Conservation (phyloP, 768 basidiomycete species). For the Phaeolepiota aurea region DNA sequence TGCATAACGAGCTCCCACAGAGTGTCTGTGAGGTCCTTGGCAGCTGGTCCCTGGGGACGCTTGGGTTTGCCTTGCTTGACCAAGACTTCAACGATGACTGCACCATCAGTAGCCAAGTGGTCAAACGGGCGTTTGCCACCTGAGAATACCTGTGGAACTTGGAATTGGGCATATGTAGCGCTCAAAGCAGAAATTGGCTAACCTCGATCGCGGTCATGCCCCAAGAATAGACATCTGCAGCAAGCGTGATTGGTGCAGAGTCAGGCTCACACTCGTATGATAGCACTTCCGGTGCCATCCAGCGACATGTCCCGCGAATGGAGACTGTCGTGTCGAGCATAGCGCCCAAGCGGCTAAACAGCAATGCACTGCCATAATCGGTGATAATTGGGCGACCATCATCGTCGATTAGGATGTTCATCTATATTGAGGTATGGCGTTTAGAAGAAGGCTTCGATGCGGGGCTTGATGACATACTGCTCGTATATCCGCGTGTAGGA, state of each 20-base stretch:
- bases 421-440: background rate
- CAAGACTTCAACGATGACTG: background rate
- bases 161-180: too few species aligned
- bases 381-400: background rate
- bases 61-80: background rate
- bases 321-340: background rate
- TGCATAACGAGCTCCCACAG: background rate
- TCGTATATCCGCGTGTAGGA: background rate
- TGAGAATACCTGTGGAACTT: too few species aligned
- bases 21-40: background rate
- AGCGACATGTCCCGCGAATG: background rate
- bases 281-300: conserved; percentile 1
- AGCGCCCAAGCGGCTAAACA: background rate
- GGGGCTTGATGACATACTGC: background rate
- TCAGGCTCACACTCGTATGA: background rate
- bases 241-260: background rate
- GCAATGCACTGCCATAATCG: background rate
- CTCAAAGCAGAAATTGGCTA: too few species aligned
- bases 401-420: conserved; percentile 1
- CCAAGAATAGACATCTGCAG: background rate
- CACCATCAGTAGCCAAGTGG: background rate
- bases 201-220: too few species aligned
- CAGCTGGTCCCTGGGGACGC: background rate
- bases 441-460: background rate
- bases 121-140: background rate